Evolutionary conservation across 2,329 filamentous ascomycete species (phyloP), one percentile per base, ranked within the genome.

Genomic region (Alternaria sp.): DNA sequence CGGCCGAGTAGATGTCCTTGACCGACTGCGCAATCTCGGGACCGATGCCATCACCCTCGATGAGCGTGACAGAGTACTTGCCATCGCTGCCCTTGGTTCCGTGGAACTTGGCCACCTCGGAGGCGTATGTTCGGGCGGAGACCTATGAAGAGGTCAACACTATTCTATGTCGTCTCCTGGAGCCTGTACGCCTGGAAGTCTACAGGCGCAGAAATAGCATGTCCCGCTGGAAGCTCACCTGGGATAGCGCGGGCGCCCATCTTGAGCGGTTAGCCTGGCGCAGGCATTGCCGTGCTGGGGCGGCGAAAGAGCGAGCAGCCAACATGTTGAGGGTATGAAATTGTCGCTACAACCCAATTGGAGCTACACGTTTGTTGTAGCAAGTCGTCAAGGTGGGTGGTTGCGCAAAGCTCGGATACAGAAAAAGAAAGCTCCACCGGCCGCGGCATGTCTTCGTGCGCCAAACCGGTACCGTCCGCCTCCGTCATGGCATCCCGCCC

Each of bases 31-130:
- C 89, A 78, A 99, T 99, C 84, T 99, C 94, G 66, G 95, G 95
- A 62, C 95, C 95, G 79, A 99, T 99, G 79, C 95, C 95, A 77
- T 99, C 96, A 82, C 96, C 95, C 86, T 99, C 96, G 70, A 99
- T 99, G 82, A 99, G 85, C 73, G 92, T 94, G 76, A 99, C 95
- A 58, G 91, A 91, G 86, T 90, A 99, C 81, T 95, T 95, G 77
- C 95, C 95, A 84, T 94, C 90, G 78, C 89, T 83, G 78, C 91
- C 92, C 84, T 96, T 97, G 78, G 87, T 85, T 71, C 94, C 95
- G 75, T 92, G 90, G 85, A 97, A 99, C 84, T 95, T 91, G 80
- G 93, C 95, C 73, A 98, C 93, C 55, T 72, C 67, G 72, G 76
- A 86, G 77, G 86, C 87, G 83, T 89, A 93, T 54, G 72, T 69